Evolutionary conservation across 495 filamentous ascomycete genomes (phyloP).

Genomic region (Xylaria cubensis): DNA sequence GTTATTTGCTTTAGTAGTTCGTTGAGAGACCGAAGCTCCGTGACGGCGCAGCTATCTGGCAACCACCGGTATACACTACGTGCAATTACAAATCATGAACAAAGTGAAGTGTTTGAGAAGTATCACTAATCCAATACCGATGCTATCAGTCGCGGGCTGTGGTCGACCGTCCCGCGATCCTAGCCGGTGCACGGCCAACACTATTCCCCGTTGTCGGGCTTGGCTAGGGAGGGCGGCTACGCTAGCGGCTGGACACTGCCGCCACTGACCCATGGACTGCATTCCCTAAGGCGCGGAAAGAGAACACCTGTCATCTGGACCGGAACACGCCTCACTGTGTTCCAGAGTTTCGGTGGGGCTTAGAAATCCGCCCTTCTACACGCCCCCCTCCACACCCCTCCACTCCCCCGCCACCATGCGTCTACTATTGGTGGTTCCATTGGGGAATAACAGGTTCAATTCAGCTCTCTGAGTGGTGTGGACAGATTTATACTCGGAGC

Average conservation of each 20-base stretch:
- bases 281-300: conserved; percentile 4
- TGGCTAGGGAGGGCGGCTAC: conserved; percentile 2
- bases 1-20: background rate
- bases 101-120: background rate
- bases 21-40: background rate
- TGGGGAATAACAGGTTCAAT: conserved; percentile 28
- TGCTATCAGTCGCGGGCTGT: background rate
- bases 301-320: conserved; percentile 42
- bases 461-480: conserved; percentile 34
- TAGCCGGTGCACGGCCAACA: no score
- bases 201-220: background rate
- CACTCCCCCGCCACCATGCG: conserved; percentile 27
- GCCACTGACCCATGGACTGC: background rate
- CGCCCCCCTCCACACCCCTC: conserved; percentile 22
- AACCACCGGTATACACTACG: background rate
- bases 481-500: conserved; percentile 38
- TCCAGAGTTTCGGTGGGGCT: conserved; percentile 30
- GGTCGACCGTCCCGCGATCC: background rate
- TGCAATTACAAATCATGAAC: background rate
- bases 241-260: background rate
- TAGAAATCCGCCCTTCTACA: conserved; percentile 23
- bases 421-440: conserved; percentile 20
- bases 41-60: background rate
- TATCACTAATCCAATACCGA: background rate
- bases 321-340: conserved; percentile 8